Evolutionary conservation across 1,139 yeast species (phyloP), one percentile per base, ranked within the genome.

Genomic region (Pichia sp.): DNA sequence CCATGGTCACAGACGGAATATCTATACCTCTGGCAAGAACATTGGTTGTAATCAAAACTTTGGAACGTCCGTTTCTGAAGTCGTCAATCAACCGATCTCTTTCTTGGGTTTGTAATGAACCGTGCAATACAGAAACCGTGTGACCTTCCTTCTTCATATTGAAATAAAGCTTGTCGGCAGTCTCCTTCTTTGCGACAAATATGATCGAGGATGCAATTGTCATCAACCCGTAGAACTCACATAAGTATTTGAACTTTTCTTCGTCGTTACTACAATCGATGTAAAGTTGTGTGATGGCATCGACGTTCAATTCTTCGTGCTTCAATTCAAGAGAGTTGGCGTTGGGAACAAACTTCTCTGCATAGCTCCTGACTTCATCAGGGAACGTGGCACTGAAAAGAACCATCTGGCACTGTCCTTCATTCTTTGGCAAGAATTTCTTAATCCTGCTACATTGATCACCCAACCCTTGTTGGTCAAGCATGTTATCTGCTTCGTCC

Each of bases 401-500:
- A 48, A 93, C 96, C 61, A 90, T 72, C 72, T 93, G 99, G 31
- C 52, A 45, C 31, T 38, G 34, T 13, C 41, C 34, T 13, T 85
- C 69, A 2, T 72, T 64, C 54, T 73, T 76, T 45, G 97, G 97
- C 61, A 92, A 72, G 49, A 75, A 68, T 67, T 79, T 85, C 72
- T 88, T 89, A 52, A 92, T 85, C 66, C 97, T 80, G 55, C 84
- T 73, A 75, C 96, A 88, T 71, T 89, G 96, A 66, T 89, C 95
- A 48, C 90, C 96, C 68, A 93, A 75, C 31, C 96, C 96, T 70
- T 88, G 95, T 54, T 82, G 82, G 66, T 92, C 98, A 62, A 93
- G 80, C 99, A 93, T 93, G 69, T 88, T 90, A 73, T 93, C 99
- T 49, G 99, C 99, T 75, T 93, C 99, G 71, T 93, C 99, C 58